These are phyloP conservation scores for Cyclocybe aegerita DNA, from an alignment of 768 basidiomycete species.

Conservation along the genomic window DNA sequence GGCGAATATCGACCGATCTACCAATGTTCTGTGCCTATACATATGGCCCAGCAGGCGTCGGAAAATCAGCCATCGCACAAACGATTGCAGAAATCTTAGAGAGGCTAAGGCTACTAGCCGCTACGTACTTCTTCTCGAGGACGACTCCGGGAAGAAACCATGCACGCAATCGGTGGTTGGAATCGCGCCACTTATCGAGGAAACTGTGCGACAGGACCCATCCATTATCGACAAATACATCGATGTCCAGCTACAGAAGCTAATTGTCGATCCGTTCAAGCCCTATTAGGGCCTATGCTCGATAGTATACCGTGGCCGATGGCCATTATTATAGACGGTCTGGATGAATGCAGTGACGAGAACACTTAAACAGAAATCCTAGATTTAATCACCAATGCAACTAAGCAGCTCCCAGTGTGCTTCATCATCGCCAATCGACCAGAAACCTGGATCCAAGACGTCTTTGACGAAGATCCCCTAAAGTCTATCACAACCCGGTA, in stretches of 20 bases:
- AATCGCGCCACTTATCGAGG: background rate
- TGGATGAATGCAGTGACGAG: background rate
- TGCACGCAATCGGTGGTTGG: background rate
- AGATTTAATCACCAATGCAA: background rate
- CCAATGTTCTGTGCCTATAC: background rate
- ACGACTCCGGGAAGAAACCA: background rate
- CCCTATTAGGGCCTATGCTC: background rate
- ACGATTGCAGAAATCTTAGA: constrained; percentile 1
- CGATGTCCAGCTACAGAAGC: background rate
- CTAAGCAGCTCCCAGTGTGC: background rate
- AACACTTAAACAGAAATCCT: background rate
- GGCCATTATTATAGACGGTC: background rate
- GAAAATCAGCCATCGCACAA: constrained; percentile 2
- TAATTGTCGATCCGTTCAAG: background rate
- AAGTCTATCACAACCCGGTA: background rate
- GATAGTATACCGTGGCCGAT: background rate
- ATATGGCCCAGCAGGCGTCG: constrained; percentile 2
- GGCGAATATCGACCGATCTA: background rate
- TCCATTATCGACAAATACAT: background rate
- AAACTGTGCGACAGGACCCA: background rate
- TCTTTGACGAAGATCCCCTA: background rate
- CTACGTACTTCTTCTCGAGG: constrained; percentile 1
- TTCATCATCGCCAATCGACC: background rate
- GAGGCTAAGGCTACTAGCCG: background rate
- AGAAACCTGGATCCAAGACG: background rate